A percentile compares a stretch with the other conserved stretches of the same genome.
These are phyloP conservation scores for Wickerhamiella siamensis DNA, from an alignment of 805 yeast genomes.

Conservation along the genomic window DNA sequence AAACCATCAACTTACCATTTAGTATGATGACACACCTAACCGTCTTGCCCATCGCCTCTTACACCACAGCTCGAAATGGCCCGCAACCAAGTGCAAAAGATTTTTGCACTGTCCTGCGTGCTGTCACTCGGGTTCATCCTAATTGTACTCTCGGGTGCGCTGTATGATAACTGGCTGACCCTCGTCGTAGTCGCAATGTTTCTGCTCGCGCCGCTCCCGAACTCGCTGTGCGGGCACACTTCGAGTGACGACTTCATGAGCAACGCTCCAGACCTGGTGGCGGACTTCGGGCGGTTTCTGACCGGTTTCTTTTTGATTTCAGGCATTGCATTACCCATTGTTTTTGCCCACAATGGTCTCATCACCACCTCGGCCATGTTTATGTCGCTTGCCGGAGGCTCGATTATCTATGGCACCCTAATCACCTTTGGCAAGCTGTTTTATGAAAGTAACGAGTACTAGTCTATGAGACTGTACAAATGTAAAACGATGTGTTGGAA, in stretches of 20 bases:
- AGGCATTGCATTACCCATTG: slow-evolving; percentile 61
- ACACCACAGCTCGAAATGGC: slow-evolving; percentile 1
- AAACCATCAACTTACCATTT: slow-evolving; percentile 14
- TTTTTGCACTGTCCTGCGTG: slow-evolving; percentile 60
- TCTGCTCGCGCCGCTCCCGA: slow-evolving; percentile 59
- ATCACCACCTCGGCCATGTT: slow-evolving; percentile 55
- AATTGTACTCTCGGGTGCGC: slow-evolving; percentile 75
- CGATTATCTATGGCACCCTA: slow-evolving; percentile 67
- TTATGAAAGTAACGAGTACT: slow-evolving; percentile 36
- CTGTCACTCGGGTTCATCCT: slow-evolving; percentile 82
- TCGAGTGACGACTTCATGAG: slow-evolving; percentile 50
- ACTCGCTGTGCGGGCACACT: slow-evolving; percentile 38
- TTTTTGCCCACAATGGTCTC: slow-evolving; percentile 61
- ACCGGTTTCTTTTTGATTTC: slow-evolving; percentile 66
- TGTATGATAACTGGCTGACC: slow-evolving; percentile 86
- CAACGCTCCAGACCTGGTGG: slow-evolving; percentile 35
- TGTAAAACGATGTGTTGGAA: too few species aligned
- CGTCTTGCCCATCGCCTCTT: not conserved
- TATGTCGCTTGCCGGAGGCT: slow-evolving; percentile 76
- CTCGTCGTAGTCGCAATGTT: slow-evolving; percentile 57
- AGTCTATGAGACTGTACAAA: too few species aligned
- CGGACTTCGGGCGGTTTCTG: slow-evolving; percentile 64
- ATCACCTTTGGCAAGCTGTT: slow-evolving; percentile 72
- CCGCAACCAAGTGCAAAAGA: slow-evolving; percentile 54
- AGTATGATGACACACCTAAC: not conserved